phyloP scores from a whole-genome alignment of 768 basidiomycete species.

The Fomitopsis serialis region DNA sequence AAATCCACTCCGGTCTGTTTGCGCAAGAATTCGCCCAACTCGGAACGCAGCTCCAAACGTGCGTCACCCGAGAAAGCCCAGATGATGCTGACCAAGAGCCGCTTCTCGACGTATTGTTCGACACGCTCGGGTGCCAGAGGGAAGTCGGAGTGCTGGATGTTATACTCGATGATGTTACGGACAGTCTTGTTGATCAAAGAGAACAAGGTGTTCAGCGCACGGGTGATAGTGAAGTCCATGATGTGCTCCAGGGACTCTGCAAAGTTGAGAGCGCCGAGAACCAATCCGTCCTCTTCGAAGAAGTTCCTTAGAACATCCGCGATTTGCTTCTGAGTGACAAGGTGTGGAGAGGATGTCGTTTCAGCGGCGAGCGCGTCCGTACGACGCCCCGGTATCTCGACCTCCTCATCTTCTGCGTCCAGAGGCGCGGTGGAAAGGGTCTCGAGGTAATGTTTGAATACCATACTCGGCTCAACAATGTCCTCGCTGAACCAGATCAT shows the following conservation, averaged over 20 bases:
- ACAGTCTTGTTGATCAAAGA: constrained; percentile 95
- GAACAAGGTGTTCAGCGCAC: constrained; percentile 93
- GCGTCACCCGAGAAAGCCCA: constrained; percentile 99
- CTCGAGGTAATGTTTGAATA: constrained; percentile 83
- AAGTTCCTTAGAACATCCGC: constrained; percentile 72
- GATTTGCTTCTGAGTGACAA: constrained; percentile 72
- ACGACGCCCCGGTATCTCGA: constrained; percentile 57
- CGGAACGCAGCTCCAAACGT: constrained; percentile 82
- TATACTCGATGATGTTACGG: constrained; percentile 92
- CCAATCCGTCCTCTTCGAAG: constrained; percentile 79
- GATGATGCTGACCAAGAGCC: constrained; percentile 85
- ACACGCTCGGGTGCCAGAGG: constrained; percentile 79
- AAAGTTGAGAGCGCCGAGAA: constrained; percentile 70
- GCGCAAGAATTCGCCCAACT: constrained; percentile 84
- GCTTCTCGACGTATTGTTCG: constrained; percentile 88
- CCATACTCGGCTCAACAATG: constrained; percentile 86
- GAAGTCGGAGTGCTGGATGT: constrained; percentile 92
- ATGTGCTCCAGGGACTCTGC: constrained; percentile 91
- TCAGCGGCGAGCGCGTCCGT: constrained; percentile 45
- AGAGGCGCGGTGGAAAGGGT: constrained; percentile 70
- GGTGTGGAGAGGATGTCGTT: constrained; percentile 50
- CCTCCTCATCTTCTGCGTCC: constrained; percentile 87
- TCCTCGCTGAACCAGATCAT: constrained; percentile 99
- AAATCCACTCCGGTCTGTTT: constrained; percentile 87
- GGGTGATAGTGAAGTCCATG: constrained; percentile 94